These are phyloP conservation scores for Adansonia madagascariensis DNA, from an alignment of 441 rosid genomes.

Conservation along the genomic window DNA sequence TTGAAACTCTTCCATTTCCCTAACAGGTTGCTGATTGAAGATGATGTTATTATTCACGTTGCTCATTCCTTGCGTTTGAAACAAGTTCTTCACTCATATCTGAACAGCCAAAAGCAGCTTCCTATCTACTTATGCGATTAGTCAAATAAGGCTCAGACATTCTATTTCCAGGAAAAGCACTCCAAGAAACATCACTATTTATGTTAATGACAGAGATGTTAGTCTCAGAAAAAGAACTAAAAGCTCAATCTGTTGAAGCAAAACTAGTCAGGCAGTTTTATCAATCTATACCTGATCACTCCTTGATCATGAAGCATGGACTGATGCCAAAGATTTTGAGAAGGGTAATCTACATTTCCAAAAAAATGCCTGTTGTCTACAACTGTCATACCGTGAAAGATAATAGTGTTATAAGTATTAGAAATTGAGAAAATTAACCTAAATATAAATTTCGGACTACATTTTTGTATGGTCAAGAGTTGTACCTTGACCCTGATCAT, in stretches of 20 bases:
- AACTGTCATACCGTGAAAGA: constrained; percentile 22
- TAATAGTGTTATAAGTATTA: not conserved
- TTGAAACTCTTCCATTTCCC: constrained; percentile 19
- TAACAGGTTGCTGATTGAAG: constrained; percentile 12
- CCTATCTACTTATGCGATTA: constrained; percentile 16
- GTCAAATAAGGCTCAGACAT: constrained; percentile 21
- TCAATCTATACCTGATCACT: constrained; percentile 34
- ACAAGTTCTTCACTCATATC: constrained; percentile 9
- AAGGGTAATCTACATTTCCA: not conserved
- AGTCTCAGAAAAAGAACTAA: not conserved
- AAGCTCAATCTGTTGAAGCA: not conserved
- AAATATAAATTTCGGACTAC: not conserved
- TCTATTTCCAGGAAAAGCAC: constrained; percentile 28
- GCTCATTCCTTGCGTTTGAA: constrained; percentile 28
- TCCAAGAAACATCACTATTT: constrained; percentile 23
- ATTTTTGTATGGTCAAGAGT: constrained; percentile 3
- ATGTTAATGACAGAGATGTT: not conserved
- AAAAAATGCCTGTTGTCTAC: constrained; percentile 28
- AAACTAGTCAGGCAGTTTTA: not conserved
- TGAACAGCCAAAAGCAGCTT: not conserved
- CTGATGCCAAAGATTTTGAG: constrained; percentile 15
- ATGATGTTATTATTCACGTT: not conserved
- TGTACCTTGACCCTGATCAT: constrained; percentile 48
- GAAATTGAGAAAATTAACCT: constrained; percentile 15
- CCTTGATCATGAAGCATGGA: constrained; percentile 32